Percentiles rank a stretch among this genome's conserved stretches.
phyloP scores from a whole-genome alignment of 2,329 filamentous ascomycete genomes.

The Phialocephala sp. region DNA sequence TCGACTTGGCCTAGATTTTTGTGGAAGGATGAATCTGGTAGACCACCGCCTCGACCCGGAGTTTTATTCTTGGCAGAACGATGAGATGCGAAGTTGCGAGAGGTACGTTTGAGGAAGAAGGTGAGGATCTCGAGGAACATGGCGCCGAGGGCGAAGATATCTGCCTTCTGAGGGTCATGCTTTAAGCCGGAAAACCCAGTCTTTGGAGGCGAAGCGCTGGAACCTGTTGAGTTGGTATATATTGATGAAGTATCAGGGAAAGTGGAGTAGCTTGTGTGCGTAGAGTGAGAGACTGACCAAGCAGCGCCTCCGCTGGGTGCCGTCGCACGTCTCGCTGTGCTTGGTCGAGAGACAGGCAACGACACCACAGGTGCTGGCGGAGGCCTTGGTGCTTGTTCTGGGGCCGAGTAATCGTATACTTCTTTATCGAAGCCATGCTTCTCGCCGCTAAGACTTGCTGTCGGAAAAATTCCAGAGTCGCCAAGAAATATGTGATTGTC shows the following conservation, averaged over 20 bases:
- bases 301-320: slow-evolving; percentile 32
- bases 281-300: slow-evolving; percentile 18
- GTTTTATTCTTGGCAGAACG: slow-evolving; percentile 69
- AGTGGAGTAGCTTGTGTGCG: slow-evolving; percentile 13
- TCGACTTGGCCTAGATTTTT: slow-evolving; percentile 72
- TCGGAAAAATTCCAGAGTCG: slow-evolving; percentile 60
- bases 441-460: slow-evolving; percentile 48
- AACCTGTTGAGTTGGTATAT: slow-evolving; percentile 31
- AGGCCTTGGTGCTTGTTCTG: slow-evolving; percentile 56
- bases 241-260: slow-evolving; percentile 37
- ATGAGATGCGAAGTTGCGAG: slow-evolving; percentile 68
- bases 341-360: slow-evolving; percentile 45
- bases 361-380: slow-evolving; percentile 42
- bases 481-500: slow-evolving; percentile 71
- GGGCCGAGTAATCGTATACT: slow-evolving; percentile 74
- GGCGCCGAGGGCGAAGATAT: slow-evolving; percentile 76
- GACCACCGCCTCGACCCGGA: slow-evolving; percentile 56
- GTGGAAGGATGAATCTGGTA: slow-evolving; percentile 73
- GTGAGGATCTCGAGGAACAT: slow-evolving; percentile 75
- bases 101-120: slow-evolving; percentile 71
- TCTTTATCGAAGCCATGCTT: slow-evolving; percentile 68
- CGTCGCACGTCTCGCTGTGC: slow-evolving; percentile 33
- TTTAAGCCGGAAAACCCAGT: slow-evolving; percentile 37
- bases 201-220: slow-evolving; percentile 22
- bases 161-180: slow-evolving; percentile 62